Percentiles rank a stretch among this genome's conserved stretches.
These are phyloP conservation scores for Candida peoriensis DNA, from an alignment of 805 yeast genomes.

Conservation along the genomic window DNA sequence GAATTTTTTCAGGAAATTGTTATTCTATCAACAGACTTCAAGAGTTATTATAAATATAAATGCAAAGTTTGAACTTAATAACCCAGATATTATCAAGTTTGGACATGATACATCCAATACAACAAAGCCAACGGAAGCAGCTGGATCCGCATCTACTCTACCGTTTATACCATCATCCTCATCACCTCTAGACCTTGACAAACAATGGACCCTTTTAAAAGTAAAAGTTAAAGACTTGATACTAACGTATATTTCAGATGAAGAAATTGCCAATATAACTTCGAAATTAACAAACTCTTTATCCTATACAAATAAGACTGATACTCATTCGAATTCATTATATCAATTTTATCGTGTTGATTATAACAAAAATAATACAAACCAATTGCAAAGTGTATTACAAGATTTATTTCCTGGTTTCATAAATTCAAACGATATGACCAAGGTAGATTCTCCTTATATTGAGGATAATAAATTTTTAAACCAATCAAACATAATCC, in stretches of 20 bases:
- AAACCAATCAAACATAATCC: slow-evolving; percentile 59
- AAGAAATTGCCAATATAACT: slow-evolving; percentile 5
- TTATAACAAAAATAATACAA: slow-evolving; percentile 30
- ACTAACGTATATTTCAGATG: slow-evolving; percentile 18
- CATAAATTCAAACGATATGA: slow-evolving; percentile 28
- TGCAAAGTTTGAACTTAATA: slow-evolving; percentile 23
- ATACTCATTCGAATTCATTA: slow-evolving; percentile 19
- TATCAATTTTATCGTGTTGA: slow-evolving; percentile 35
- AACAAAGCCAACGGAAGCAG: neutral
- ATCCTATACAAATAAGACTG: slow-evolving; percentile 28
- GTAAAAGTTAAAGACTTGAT: slow-evolving; percentile 17
- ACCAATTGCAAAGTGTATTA: slow-evolving; percentile 39
- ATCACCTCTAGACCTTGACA: slow-evolving; percentile 6
- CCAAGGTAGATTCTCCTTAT: slow-evolving; percentile 39
- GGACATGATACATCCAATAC: slow-evolving; percentile 2
- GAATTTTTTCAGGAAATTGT: slow-evolving; percentile 57
- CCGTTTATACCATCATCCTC: no score
- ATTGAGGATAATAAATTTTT: slow-evolving; percentile 56
- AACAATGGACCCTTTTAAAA: slow-evolving; percentile 15
- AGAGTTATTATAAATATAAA: slow-evolving; percentile 58
- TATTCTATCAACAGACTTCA: slow-evolving; percentile 65
- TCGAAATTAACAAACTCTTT: slow-evolving; percentile 7
- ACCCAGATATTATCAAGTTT: slow-evolving; percentile 11
- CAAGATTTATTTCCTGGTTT: slow-evolving; percentile 73
- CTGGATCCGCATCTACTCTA: no score